Conservation (phyloP, 2,329 filamentous ascomycete genomes). For the Sclerotinia sclerotiorum region DNA sequence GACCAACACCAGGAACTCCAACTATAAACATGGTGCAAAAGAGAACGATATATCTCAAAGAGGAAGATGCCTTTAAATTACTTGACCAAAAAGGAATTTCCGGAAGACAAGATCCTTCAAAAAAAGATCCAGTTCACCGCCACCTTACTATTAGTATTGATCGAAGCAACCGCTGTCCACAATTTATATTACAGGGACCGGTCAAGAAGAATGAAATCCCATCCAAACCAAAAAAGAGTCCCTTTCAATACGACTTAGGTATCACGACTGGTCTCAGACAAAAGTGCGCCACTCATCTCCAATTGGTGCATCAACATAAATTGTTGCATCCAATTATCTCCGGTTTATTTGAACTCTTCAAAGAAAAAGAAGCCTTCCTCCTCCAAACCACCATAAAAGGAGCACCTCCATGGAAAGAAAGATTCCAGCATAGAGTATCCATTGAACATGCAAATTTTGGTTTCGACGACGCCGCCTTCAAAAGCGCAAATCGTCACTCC, state of each 20-base stretch:
- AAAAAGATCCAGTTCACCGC: constrained; percentile 39
- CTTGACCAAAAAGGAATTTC: constrained; percentile 44
- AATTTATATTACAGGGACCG: constrained; percentile 57
- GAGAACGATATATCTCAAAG: constrained; percentile 56
- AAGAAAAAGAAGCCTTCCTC: constrained; percentile 63
- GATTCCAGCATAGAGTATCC: constrained; percentile 44
- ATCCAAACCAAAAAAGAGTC: constrained; percentile 52
- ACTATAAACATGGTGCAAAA: constrained; percentile 41
- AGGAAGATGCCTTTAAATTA: constrained; percentile 54
- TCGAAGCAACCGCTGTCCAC: constrained; percentile 60
- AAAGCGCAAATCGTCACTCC: constrained; percentile 59
- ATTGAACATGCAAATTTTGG: constrained; percentile 57
- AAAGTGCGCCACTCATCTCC: constrained; percentile 50
- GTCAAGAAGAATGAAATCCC: constrained; percentile 43
- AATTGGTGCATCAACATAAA: constrained; percentile 15
- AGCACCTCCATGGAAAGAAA: no score
- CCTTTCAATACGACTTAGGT: constrained; percentile 58
- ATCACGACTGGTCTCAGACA: constrained; percentile 44
- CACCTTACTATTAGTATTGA: constrained; percentile 66
- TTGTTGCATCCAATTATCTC: constrained; percentile 46
- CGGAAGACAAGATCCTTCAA: constrained; percentile 36
- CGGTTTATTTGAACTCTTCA: constrained; percentile 59
- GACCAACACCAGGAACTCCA: constrained; percentile 17
- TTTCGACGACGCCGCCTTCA: constrained; percentile 70
- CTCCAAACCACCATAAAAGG: constrained; percentile 52